Evolutionary conservation across 2,329 filamentous ascomycete species (phyloP).

Genomic region (Aspergillus floridensis): DNA sequence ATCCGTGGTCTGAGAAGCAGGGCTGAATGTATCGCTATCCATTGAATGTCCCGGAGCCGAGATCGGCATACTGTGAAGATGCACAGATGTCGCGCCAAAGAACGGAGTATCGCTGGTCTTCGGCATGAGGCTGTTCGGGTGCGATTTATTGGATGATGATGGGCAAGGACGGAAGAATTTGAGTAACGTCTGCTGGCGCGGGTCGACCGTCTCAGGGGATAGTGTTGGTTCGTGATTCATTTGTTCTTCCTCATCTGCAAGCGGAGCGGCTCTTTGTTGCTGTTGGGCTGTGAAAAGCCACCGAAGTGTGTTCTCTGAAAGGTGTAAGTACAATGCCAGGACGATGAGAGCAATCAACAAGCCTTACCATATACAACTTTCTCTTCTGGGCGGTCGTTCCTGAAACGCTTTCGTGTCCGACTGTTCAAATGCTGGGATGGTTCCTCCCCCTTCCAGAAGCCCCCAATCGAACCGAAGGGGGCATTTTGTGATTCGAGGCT

Average conservation of each 20-base stretch:
- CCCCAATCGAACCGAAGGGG: slow-evolving; percentile 22
- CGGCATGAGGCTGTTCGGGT: slow-evolving; percentile 16
- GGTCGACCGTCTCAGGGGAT: slow-evolving; percentile 31
- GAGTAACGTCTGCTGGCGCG: slow-evolving; percentile 41
- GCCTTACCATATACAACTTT: slow-evolving; percentile 53
- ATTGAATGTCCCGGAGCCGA: slow-evolving; percentile 17
- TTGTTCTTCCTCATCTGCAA: slow-evolving; percentile 21
- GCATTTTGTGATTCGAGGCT: slow-evolving; percentile 41
- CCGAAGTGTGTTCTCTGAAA: slow-evolving; percentile 41
- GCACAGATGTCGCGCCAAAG: slow-evolving; percentile 18
- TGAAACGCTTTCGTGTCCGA: slow-evolving; percentile 58
- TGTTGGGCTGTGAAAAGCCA: slow-evolving; percentile 43
- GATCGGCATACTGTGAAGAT: slow-evolving; percentile 19
- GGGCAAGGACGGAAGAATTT: slow-evolving; percentile 39
- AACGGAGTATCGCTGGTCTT: slow-evolving; percentile 21
- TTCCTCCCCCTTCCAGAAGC: slow-evolving; percentile 31
- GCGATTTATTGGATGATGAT: slow-evolving; percentile 15
- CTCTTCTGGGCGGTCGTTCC: slow-evolving; percentile 58
- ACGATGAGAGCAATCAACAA: background rate
- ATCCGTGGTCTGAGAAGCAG: slow-evolving; percentile 18
- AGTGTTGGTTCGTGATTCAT: slow-evolving; percentile 27
- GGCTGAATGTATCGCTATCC: slow-evolving; percentile 24
- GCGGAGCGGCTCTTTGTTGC: slow-evolving; percentile 18
- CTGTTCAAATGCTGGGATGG: slow-evolving; percentile 49
- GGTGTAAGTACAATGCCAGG: slow-evolving; percentile 17